Evolutionary conservation across 1,284 basidiomycete genomes (phyloP).

Genomic region (Rhizopogon parksii): DNA sequence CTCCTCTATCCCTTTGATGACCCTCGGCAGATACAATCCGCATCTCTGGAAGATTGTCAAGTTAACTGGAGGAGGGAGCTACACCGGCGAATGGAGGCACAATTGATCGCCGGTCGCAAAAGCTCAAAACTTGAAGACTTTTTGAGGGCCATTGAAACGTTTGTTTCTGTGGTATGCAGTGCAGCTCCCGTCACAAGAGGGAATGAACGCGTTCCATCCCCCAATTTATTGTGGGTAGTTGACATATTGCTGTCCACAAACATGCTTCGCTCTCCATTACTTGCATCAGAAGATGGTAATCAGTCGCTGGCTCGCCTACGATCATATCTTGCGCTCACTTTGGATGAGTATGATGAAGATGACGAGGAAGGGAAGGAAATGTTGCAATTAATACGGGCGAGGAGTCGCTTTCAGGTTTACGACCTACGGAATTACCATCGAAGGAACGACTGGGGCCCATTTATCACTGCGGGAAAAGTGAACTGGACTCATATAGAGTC

Average conservation of each 20-base stretch:
- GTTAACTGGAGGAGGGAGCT: conserved; percentile 37
- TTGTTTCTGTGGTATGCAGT: conserved; percentile 38
- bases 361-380: conserved; percentile 21
- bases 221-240: conserved; percentile 36
- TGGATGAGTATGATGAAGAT: conserved; percentile 24
- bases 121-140: conserved; percentile 25
- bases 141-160: conserved; percentile 33
- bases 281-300: conserved; percentile 13
- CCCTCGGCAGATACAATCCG: conserved; percentile 32
- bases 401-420: conserved; percentile 52
- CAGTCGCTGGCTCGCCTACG: conserved; percentile 31
- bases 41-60: conserved; percentile 9
- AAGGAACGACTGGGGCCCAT: conserved; percentile 53
- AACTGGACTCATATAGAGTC: conserved; percentile 60
- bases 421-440: conserved; percentile 51
- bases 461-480: conserved; percentile 32
- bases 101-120: conserved; percentile 25
- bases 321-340: conserved; percentile 38
- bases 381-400: conserved; percentile 34
- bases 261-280: conserved; percentile 27
- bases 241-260: conserved; percentile 30
- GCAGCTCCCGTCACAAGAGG: conserved; percentile 30
- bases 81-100: conserved; percentile 35
- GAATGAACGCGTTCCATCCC: conserved; percentile 24
- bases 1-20: conserved; percentile 53